Percentiles rank a stretch among this genome's conserved stretches.
Evolutionary conservation across 2,329 filamentous ascomycete species (phyloP).

Genomic region (Paecilomyces variotii): DNA sequence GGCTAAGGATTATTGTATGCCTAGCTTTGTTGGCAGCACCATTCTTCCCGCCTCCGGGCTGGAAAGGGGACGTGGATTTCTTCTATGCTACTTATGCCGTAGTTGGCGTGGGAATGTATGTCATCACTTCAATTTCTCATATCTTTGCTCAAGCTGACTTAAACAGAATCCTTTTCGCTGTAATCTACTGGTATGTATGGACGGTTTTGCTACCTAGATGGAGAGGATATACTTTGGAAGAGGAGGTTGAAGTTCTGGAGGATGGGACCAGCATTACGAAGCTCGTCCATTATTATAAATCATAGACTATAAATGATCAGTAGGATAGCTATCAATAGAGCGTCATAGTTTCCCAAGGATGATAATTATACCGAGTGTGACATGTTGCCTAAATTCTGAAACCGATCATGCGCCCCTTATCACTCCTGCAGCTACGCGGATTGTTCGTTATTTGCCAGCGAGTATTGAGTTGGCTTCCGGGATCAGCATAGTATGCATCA

Average conservation of each 20-base stretch:
- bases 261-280: slow-evolving; percentile 62
- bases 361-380: background rate
- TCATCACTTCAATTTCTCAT: slow-evolving; percentile 9
- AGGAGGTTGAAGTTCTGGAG: slow-evolving; percentile 50
- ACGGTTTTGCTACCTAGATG: slow-evolving; percentile 53
- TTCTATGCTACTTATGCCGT: slow-evolving; percentile 48
- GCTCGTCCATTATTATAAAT: slow-evolving; percentile 31
- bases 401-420: background rate
- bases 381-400: background rate
- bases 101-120: slow-evolving; percentile 40
- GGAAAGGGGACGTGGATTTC: slow-evolving; percentile 38
- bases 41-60: slow-evolving; percentile 51
- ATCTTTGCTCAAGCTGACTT: background rate
- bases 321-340: background rate
- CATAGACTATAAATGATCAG: background rate
- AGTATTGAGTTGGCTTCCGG: background rate
- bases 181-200: slow-evolving; percentile 63
- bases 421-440: background rate
- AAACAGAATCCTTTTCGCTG: slow-evolving; percentile 47
- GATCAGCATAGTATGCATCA: background rate
- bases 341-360: background rate
- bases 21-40: slow-evolving; percentile 52
- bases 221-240: slow-evolving; percentile 55
- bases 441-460: background rate
- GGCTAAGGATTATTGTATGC: slow-evolving; percentile 48